These are phyloP conservation scores for Phytophthora hibernalis DNA, from an alignment of 352 stramenopile species.

Conservation along the genomic window DNA sequence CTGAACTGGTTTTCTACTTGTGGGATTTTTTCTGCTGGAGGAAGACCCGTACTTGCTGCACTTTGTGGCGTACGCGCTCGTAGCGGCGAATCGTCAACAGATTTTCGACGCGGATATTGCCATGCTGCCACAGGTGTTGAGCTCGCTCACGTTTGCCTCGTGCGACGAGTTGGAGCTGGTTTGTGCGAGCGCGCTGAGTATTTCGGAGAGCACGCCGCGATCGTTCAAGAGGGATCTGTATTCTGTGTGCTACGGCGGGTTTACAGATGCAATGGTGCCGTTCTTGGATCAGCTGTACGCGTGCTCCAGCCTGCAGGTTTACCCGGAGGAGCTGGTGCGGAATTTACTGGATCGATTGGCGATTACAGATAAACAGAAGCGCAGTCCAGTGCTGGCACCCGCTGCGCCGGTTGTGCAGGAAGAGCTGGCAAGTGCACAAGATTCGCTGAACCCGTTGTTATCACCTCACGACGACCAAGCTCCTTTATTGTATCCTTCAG, in stretches of 20 bases:
- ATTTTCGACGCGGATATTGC: slow-evolving; percentile 77
- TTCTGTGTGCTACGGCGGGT: slow-evolving; percentile 83
- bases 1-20: slow-evolving; percentile 79
- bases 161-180: slow-evolving; percentile 67
- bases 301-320: slow-evolving; percentile 84
- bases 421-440: slow-evolving; percentile 8
- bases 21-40: slow-evolving; percentile 94
- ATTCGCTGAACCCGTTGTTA: slow-evolving; percentile 45
- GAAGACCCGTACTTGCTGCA: slow-evolving; percentile 90
- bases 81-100: slow-evolving; percentile 56
- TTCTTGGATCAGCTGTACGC: slow-evolving; percentile 77
- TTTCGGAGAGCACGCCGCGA: slow-evolving; percentile 71
- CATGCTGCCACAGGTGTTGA: slow-evolving; percentile 86
- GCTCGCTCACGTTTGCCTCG: slow-evolving; percentile 68
- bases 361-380: slow-evolving; percentile 33
- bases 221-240: slow-evolving; percentile 87
- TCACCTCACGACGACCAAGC: slow-evolving; percentile 25
- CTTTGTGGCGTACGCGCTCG: slow-evolving; percentile 90
- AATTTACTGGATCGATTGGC: slow-evolving; percentile 73
- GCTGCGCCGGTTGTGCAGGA: slow-evolving; percentile 12
- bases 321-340: slow-evolving; percentile 80
- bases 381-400: slow-evolving; percentile 7
- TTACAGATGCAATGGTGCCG: slow-evolving; percentile 67
- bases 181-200: slow-evolving; percentile 53
- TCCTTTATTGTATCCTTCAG: slow-evolving; percentile 26